phyloP scores from a whole-genome alignment of 75 land plant species.

The Cupressus sempervirens region DNA sequence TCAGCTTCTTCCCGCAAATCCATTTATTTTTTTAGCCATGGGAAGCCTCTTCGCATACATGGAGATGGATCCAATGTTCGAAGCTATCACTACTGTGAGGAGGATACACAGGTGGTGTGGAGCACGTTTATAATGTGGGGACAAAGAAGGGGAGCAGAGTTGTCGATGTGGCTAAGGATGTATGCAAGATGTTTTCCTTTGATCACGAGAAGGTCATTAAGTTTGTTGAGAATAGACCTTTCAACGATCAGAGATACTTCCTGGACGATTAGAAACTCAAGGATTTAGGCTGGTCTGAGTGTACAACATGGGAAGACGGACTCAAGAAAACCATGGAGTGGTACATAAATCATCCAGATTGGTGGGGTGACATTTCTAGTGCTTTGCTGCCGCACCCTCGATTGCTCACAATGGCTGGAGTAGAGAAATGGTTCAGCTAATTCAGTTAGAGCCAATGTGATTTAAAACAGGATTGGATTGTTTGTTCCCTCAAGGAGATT shows the following conservation, averaged over 20 bases:
- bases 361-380: conserved; percentile 82
- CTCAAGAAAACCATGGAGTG: conserved; percentile 62
- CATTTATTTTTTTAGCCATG: conserved; percentile 65
- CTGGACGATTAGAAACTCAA: conserved; percentile 69
- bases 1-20: conserved; percentile 67
- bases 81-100: conserved; percentile 71
- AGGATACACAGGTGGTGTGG: conserved; percentile 64
- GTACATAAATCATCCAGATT: conserved; percentile 54
- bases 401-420: conserved; percentile 45
- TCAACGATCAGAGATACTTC: conserved; percentile 77
- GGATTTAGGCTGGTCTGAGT: conserved; percentile 57
- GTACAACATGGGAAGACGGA: conserved; percentile 70
- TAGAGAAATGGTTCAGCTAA: conserved; percentile 19
- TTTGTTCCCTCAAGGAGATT: conserved; percentile 16
- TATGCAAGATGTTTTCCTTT: conserved; percentile 49
- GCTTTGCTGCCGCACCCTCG: conserved; percentile 68
- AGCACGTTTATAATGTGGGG: conserved; percentile 73
- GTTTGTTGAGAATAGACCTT: conserved; percentile 69
- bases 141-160: conserved; percentile 70
- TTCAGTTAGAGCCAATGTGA: not conserved
- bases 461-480: conserved; percentile 16
- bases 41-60: conserved; percentile 61
- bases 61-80: conserved; percentile 72
- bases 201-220: conserved; percentile 39
- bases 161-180: conserved; percentile 67